Conservation (phyloP, 208 protist genomes). For the Naegleria lovaniensis region DNA sequence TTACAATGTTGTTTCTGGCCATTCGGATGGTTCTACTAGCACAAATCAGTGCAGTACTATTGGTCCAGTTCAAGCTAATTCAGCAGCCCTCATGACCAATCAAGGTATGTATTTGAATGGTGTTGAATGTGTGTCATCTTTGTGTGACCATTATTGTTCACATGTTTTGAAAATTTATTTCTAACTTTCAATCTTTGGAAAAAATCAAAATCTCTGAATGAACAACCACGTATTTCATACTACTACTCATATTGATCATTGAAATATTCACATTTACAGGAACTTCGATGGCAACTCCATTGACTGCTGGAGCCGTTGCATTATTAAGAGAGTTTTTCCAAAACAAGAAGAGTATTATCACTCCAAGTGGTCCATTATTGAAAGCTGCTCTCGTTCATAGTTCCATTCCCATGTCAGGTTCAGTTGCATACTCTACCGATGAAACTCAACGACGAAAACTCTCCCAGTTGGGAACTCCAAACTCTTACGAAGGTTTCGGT, state of each 20-base stretch:
- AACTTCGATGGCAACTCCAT: neutral
- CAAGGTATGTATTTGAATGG: neutral
- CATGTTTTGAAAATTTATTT: too few relatives aligned
- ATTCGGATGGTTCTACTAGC: neutral
- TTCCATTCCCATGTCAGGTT: neutral
- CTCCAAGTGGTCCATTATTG: neutral
- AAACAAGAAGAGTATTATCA: neutral
- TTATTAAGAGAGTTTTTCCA: slow-evolving; percentile 26
- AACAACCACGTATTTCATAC: too few relatives aligned
- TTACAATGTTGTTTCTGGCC: neutral
- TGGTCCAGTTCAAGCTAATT: neutral
- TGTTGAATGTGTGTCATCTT: too few relatives aligned
- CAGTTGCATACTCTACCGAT: neutral
- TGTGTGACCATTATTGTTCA: too few relatives aligned
- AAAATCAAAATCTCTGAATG: too few relatives aligned
- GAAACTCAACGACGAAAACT: neutral
- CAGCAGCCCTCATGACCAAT: neutral
- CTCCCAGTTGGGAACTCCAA: neutral
- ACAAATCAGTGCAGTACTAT: neutral
- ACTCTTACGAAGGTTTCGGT: neutral
- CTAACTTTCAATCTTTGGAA: too few relatives aligned
- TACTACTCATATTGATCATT: too few relatives aligned
- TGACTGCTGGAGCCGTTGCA: neutral
- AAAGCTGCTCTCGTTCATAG: neutral
- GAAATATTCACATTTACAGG: too few relatives aligned